Evolutionary conservation across 2,329 filamentous ascomycete genomes (phyloP), one percentile per base, ranked within the genome.

Genomic region (Colletotrichum euphorbiae): DNA sequence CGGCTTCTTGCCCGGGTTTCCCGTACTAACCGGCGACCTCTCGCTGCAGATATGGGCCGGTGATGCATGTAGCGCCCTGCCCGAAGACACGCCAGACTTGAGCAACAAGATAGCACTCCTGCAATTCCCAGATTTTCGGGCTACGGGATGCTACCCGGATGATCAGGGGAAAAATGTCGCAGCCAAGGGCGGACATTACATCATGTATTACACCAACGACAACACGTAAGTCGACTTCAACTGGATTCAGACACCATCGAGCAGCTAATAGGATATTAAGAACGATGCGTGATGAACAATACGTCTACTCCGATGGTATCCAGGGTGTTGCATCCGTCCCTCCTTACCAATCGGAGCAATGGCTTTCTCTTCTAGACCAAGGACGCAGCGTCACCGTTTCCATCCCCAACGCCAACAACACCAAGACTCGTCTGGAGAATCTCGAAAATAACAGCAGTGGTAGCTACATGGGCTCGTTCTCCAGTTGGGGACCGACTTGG

Each of bases 401-500:
- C 3, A 45, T 67, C 36, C 58, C 63, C 13, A 42, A 56, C 43
- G 58, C 63, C n/a, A 62, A 67, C 24, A 62, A 67, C 50, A 62
- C 63, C 50, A 67, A 50, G 11, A 67, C 58, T 5, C 63, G 58
- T 17, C 50, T 67, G 4, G 63, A 67, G 33, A 61, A 62, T 15
- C 63, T 67, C 11, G 50, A 67, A 6, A 62, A 67, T 13, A 56
- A 56, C 33, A 36, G 12, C 21, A 50, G 50, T 17, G 63, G 63
- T 42, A 42, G 48, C 3, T 84, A 82, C 52, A 74, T 85, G 45
- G 87, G 83, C 72, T 75, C 75, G 3, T 89, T 80, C 74, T 87
- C 84, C 36, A 85, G 83, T 12, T 90, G 87, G 88, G 87, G 88
- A 6, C 88, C 88, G 1, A 87, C 84, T 1, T 89, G 82, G 74